Evolutionary conservation across 1,139 yeast species (phyloP), one percentile per base, ranked within the genome.

Genomic region (Suhomyces terraborum): DNA sequence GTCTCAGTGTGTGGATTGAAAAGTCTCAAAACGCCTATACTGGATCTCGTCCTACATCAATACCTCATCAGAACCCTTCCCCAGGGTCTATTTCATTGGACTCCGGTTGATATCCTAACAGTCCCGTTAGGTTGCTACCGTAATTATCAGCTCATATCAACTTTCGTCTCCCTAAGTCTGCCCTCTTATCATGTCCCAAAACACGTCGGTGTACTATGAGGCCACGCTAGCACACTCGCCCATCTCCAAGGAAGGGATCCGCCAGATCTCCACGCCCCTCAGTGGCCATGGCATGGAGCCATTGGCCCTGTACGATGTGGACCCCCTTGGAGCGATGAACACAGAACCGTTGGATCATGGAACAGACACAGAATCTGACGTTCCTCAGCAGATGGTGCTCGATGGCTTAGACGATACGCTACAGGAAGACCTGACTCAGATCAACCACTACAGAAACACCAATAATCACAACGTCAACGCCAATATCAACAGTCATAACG

Each of bases 261-360:
- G 45, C 14, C 48, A 38, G 41, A 48, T 43, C 4, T 51, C 55
- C 13, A 51, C 55, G 1, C 55, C 55, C 1, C 41, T 46, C 13
- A 23, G 35, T 13, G 45, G 41, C 17, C 42, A 36, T 13, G 43
- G 41, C 18, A 36, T 41, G 4, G 41, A 36, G 9, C 22, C 32
- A 3, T 16, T 41, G 8, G 40, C 43, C 1, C 36, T 21, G 33
- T 36, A 36, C 29, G 40, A 36, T 12, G 21, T 33, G 13, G 37
- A 41, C 23, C 24, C 33, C 6, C 24, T 35, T 6, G 32, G 29
- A 9, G 32, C 12, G 13, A 23, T n/a, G 14, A 22, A 19, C 13
- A 22, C 34, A 4, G 32, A 30, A 17, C 32, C 32, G 25, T 10
- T 30, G 24, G 24, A 20, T 12, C 32, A 30, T 6, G 28, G 28